Evolutionary conservation across 2,329 filamentous ascomycete genomes (phyloP), one percentile per base, ranked within the genome.

Genomic region (Claviceps citrina): DNA sequence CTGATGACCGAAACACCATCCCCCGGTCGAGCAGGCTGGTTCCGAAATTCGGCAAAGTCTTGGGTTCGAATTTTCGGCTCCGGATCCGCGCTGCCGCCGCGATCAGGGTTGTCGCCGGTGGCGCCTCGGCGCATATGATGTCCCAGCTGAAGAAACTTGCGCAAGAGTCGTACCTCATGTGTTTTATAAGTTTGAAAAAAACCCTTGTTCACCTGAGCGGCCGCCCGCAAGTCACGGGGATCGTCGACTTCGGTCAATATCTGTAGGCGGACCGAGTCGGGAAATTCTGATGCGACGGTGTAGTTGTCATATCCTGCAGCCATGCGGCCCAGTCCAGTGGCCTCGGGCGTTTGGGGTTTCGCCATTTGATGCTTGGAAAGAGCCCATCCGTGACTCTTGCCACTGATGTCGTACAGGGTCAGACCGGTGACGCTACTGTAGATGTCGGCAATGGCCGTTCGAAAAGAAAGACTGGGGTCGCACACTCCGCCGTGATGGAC

Each of bases 381-480:
- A 0, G 59, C 68, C 68, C 68, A 72, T 5, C 67, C 69, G 25
- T 66, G 64, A 30, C 60, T 59, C 46, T 59, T 59, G 0, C 67
- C 66, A 13, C 62, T 66, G 1, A 71, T 60, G 24, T 72, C 68
- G 34, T 61, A 55, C 0, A 73, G 55, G 2, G 66, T 70, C 4
- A 73, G 44, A 0, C 69, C 70, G 6, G 54, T 51, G 3, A 73
- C 59, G 40, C 67, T 70, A 39, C 69, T 68, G 42, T 64, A 69
- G 2, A 73, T 64, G 42, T 72, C 68, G 20, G 59, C 64, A 8
- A 73, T 54, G 6, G 66, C 62, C 4, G 57, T 55, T 7, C 66
- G 60, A 38, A 73, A 70, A 0, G 62, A 53, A 1, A 65, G 60
- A 5, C 62, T 61, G 7, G 67, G 67, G 42, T 73, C 70, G 47